A percentile compares a stretch with the other conserved stretches of the same genome.
Conservation (phyloP, 139 green algal species). For the Coelastrella sp. region DNA sequence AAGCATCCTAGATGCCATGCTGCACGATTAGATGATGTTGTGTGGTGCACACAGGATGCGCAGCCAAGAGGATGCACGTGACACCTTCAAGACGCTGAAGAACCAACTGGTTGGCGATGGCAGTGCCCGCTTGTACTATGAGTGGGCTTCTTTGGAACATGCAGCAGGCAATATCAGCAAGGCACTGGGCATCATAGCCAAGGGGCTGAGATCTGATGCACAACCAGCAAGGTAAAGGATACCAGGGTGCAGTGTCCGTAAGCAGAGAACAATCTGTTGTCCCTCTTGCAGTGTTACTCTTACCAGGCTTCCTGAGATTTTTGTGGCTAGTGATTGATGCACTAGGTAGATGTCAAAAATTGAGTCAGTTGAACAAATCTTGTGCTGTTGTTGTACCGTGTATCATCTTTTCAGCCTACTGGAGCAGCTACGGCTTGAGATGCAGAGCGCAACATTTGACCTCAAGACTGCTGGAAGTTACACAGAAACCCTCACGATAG, state of each 20-base stretch:
- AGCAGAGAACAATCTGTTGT: neutral
- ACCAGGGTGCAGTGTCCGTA: neutral
- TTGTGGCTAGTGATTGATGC: too few relatives aligned
- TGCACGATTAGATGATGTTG: neutral
- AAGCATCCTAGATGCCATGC: neutral
- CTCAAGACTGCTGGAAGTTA: conserved; percentile 16
- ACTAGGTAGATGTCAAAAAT: too few relatives aligned
- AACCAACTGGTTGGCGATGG: conserved; percentile 74
- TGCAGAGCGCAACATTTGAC: conserved; percentile 55
- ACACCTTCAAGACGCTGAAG: conserved; percentile 90
- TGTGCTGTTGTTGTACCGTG: neutral
- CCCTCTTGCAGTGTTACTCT: too few relatives aligned
- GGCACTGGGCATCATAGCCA: conserved; percentile 69
- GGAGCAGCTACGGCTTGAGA: conserved; percentile 56
- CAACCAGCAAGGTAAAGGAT: conserved; percentile 61
- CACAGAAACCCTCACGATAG: conserved; percentile 48
- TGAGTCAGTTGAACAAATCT: too few relatives aligned
- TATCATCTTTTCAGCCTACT: conserved; percentile 58
- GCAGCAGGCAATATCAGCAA: conserved; percentile 66
- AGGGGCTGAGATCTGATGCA: conserved; percentile 68
- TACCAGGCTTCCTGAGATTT: too few relatives aligned
- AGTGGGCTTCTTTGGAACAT: conserved; percentile 85
- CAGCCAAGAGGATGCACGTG: conserved; percentile 80
- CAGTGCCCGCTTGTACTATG: conserved; percentile 72
- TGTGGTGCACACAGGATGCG: neutral